Base-by-base conservation (phyloP, 371 early-diverging fungal species). In the Nematocida sp. region DNA sequence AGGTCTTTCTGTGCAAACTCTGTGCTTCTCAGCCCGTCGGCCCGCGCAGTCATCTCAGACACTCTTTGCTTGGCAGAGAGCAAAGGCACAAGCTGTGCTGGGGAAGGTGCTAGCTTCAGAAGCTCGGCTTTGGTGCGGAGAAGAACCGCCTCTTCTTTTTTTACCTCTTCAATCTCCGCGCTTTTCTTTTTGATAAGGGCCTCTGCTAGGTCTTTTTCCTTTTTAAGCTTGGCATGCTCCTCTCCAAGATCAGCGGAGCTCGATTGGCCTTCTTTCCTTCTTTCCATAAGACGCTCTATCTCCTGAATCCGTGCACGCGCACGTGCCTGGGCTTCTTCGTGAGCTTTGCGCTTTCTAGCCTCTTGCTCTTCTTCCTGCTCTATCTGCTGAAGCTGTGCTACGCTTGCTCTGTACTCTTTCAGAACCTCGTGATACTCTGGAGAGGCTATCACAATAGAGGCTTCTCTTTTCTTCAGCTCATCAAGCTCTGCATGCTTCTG, bases 361-460 rank as follows among this genome's bases (percentile, higher is more conserved):
- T 70, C 74, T n/a, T 57, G 36, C 60, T 70, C 67, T 41, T 70
- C 63, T 19, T 7, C 17, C 25, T 65, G n/a, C 51, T 64, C 52
- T 50, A 64, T 51, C 29, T 65, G 50, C 31, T 64, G 43, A 19
- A 76, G 49, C 5, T 49, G 38, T 25, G 32, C 51, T 21, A 52
- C 1, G 31, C 63, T 51, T 43, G 36, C n/a, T 49, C 63, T 74
- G 32, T 60, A 27, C 52, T 34, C 17, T 27, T 29, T 31, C n/a
- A 19, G 56, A 36, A 53, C 17, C 15, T 19, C 31, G 21, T 38
- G 17, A 41, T 74, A 52, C 31, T 19, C 23, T 2, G 37, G 27
- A 19, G 25, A 36, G 25, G 40, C 21, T 51, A 37, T 13, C 8
- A 11, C 7, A 8, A 62, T 74, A 40, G 25, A 27, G 4, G 41